phyloP scores from a whole-genome alignment of 768 basidiomycete genomes.

The Kwoniella shandongensis region DNA sequence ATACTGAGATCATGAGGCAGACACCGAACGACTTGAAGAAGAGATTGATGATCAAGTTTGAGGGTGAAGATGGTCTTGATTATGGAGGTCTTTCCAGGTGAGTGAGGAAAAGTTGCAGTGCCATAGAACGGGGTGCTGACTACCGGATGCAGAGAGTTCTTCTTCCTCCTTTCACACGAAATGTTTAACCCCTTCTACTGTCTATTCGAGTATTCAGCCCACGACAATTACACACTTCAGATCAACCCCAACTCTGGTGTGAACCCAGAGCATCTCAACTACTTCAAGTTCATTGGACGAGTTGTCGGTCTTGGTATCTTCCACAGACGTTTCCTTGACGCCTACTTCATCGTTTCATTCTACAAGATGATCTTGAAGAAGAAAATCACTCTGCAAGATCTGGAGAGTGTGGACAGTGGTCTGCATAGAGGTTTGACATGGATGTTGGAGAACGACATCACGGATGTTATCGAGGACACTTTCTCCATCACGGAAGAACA shows the following conservation, averaged over 20 bases:
- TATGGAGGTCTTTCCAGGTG: constrained; percentile 96
- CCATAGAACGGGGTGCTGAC: too few species aligned
- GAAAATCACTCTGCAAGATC: constrained; percentile 87
- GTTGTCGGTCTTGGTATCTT: constrained; percentile 95
- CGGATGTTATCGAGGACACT: constrained; percentile 95
- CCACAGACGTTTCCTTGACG: constrained; percentile 97
- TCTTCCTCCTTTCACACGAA: constrained; percentile 98
- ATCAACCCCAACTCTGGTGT: constrained; percentile 98
- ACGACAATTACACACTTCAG: constrained; percentile 99
- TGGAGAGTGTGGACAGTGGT: constrained; percentile 96
- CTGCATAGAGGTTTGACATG: constrained; percentile 91
- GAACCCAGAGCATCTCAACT: constrained; percentile 98
- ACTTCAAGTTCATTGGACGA: constrained; percentile 99
- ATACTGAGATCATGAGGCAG: constrained; percentile 97
- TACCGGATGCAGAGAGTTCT: constrained; percentile 78
- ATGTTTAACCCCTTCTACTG: constrained; percentile 99
- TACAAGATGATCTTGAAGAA: constrained; percentile 99
- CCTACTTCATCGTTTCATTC: constrained; percentile 98
- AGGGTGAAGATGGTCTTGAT: constrained; percentile 97
- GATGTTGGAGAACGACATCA: constrained; percentile 99
- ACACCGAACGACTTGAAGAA: constrained; percentile 98
- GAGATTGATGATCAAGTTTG: constrained; percentile 99
- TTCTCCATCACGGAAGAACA: constrained; percentile 96
- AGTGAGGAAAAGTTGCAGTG: too few species aligned
- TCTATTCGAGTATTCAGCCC: constrained; percentile 98